Conservation (phyloP, 768 basidiomycete species). For the Hebeloma cylindrosporum region DNA sequence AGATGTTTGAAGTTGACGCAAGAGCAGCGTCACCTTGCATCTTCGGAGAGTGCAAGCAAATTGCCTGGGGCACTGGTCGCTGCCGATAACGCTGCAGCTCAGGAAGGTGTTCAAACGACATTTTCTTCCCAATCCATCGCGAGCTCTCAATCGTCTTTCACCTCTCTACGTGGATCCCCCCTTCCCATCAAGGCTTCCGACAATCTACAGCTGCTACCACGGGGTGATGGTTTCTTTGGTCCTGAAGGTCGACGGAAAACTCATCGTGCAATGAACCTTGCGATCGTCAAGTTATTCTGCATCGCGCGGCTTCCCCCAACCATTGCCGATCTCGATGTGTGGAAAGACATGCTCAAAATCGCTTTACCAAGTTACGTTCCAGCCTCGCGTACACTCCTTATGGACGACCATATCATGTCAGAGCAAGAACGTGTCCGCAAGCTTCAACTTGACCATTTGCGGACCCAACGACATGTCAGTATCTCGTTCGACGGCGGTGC, state of each 20-base stretch:
- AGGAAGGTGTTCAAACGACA: too few species aligned
- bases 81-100: too few species aligned
- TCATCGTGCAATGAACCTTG: conserved; percentile 16
- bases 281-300: conserved; percentile 26
- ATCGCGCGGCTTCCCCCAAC: conserved; percentile 18
- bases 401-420: conserved; percentile 24
- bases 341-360: conserved; percentile 22
- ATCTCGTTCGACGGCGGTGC: conserved; percentile 27
- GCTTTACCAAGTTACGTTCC: conserved; percentile 20
- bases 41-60: too few species aligned
- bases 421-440: conserved; percentile 20
- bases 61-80: too few species aligned
- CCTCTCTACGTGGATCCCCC: too few species aligned
- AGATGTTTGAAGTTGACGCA: too few species aligned
- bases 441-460: conserved; percentile 16
- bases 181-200: too few species aligned
- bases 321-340: conserved; percentile 20
- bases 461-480: conserved; percentile 14
- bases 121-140: too few species aligned
- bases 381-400: conserved; percentile 21
- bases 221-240: too few species aligned
- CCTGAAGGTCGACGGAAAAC: conserved; percentile 3
- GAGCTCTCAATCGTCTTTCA: too few species aligned
- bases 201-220: too few species aligned
- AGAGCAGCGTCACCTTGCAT: too few species aligned